phyloP scores from a whole-genome alignment of 148 eudicot species.

The Cornus florida region DNA sequence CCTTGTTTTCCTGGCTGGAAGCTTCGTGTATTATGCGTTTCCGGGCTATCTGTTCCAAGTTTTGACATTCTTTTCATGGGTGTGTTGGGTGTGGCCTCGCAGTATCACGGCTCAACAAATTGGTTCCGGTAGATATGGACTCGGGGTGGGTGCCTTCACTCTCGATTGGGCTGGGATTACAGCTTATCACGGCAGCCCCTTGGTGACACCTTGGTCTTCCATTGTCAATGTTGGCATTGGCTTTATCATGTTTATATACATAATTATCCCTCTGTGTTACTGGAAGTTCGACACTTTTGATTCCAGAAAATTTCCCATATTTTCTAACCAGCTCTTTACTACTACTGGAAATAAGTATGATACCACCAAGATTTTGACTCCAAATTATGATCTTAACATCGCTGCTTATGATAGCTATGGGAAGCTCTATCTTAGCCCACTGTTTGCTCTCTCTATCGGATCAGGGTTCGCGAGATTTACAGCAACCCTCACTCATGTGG shows the following conservation, averaged over 20 bases:
- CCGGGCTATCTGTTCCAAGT: conserved; percentile 93
- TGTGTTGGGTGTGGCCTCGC: conserved; percentile 92
- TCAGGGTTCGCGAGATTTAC: conserved; percentile 93
- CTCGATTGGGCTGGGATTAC: conserved; percentile 99
- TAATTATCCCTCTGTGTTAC: conserved; percentile 86
- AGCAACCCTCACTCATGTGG: conserved; percentile 91
- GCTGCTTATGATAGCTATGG: conserved; percentile 82
- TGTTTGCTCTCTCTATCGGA: conserved; percentile 96
- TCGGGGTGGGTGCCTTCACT: conserved; percentile 98
- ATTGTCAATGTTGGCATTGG: conserved; percentile 86
- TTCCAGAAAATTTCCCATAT: conserved; percentile 82
- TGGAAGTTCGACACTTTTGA: conserved; percentile 91
- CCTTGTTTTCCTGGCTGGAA: conserved; percentile 65
- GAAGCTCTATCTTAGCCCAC: conserved; percentile 90
- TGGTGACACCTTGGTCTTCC: conserved; percentile 90
- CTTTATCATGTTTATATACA: conserved; percentile 88
- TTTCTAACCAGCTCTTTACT: conserved; percentile 83
- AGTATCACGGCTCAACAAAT: conserved; percentile 96
- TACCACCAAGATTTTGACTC: conserved; percentile 82
- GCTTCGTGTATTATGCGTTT: conserved; percentile 83
- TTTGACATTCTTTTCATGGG: conserved; percentile 97
- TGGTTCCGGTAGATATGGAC: conserved; percentile 91
- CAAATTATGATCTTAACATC: conserved; percentile 74
- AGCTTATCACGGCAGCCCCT: conserved; percentile 96
- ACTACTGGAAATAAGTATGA: conserved; percentile 74